Conservation (phyloP, 768 basidiomycete genomes). For the Agaricus bisporus region DNA sequence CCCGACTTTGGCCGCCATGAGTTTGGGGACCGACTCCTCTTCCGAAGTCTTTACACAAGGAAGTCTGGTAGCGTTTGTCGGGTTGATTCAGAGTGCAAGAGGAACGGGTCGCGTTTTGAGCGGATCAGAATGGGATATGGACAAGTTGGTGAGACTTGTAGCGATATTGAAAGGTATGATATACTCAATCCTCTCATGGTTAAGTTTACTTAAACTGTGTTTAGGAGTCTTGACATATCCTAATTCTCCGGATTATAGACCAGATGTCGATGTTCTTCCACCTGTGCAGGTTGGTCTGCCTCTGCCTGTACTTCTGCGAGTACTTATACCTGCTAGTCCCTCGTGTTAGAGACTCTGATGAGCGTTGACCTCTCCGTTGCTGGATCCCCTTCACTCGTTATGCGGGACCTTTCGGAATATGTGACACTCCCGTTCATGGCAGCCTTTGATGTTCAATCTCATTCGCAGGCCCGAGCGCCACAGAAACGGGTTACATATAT, state of each 20-base stretch:
- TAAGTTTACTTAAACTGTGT: background rate
- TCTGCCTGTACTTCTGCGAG: background rate
- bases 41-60: constrained; percentile 69
- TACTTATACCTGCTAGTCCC: constrained; percentile 34
- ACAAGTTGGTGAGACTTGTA: constrained; percentile 63
- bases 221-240: constrained; percentile 75
- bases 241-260: constrained; percentile 78
- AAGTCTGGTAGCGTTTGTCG: constrained; percentile 75
- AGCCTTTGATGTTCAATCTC: constrained; percentile 53
- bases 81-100: constrained; percentile 60
- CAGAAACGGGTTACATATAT: constrained; percentile 82
- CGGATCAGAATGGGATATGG: constrained; percentile 58
- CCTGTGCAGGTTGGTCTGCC: constrained; percentile 61
- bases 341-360: constrained; percentile 66
- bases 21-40: constrained; percentile 11
- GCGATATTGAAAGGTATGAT: constrained; percentile 65
- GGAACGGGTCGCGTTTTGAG: constrained; percentile 40
- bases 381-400: constrained; percentile 65
- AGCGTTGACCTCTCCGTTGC: constrained; percentile 57
- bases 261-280: constrained; percentile 77
- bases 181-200: background rate
- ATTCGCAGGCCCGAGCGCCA: constrained; percentile 34
- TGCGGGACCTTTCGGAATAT: constrained; percentile 83
- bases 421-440: constrained; percentile 83
- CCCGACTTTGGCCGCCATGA: constrained; percentile 2